Evolutionary conservation across 169 alveolate species (phyloP).

Genomic region (Plasmodium ovale): DNA sequence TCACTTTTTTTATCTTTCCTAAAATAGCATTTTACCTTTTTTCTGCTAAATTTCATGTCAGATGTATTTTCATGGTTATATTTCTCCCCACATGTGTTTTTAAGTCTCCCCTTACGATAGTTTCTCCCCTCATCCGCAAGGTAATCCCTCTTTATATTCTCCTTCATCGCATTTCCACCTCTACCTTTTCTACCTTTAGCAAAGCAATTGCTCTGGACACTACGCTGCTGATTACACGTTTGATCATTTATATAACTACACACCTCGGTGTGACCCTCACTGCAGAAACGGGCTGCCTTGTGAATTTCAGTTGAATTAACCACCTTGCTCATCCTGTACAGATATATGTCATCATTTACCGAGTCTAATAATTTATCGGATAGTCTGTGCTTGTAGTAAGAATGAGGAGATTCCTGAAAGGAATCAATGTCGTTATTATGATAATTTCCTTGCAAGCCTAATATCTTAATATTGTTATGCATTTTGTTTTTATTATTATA

Average conservation of each 20-base stretch:
- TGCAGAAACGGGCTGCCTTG: conserved; percentile 9
- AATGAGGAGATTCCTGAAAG: conserved; percentile 12
- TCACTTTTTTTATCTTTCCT: neutral
- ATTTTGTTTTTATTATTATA: conserved; percentile 22
- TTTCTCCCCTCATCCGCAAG: too few species aligned
- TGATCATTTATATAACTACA: too few species aligned
- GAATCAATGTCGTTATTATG: neutral
- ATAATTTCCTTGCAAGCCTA: neutral
- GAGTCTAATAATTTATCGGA: conserved; percentile 49
- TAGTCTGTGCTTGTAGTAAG: conserved; percentile 7
- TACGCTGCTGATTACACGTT: too few species aligned
- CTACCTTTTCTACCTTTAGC: too few species aligned
- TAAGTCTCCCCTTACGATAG: too few species aligned
- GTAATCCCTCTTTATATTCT: too few species aligned
- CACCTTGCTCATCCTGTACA: conserved; percentile 34
- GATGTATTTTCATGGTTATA: too few species aligned
- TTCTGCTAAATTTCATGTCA: too few species aligned
- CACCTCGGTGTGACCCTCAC: neutral
- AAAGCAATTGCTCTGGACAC: too few species aligned
- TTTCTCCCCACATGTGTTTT: too few species aligned
- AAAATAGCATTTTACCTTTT: too few species aligned
- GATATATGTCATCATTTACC: conserved; percentile 32
- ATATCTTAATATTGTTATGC: conserved; percentile 1
- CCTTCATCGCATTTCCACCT: too few species aligned
- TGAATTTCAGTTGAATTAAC: conserved; percentile 24